Percentiles rank a stretch among this genome's conserved stretches.
Conservation (phyloP, 805 yeast species). For the Starmerella geochares region DNA sequence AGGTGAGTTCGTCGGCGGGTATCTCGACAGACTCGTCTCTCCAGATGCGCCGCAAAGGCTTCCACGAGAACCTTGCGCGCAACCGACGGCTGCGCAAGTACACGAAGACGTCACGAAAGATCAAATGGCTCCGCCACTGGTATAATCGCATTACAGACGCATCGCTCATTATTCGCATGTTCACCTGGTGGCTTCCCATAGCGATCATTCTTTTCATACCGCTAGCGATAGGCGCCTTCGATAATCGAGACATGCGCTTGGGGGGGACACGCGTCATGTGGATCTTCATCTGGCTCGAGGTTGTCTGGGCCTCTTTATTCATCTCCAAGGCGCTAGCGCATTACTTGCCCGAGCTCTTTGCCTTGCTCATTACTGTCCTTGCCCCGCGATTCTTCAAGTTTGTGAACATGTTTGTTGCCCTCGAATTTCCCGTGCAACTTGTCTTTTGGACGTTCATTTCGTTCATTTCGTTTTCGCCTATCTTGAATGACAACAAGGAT, state of each 20-base stretch:
- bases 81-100: slow-evolving; percentile 20
- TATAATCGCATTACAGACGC: slow-evolving; percentile 18
- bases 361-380: slow-evolving; percentile 29
- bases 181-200: slow-evolving; percentile 34
- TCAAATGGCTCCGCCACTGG: slow-evolving; percentile 17
- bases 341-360: slow-evolving; percentile 29
- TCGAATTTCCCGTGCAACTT: slow-evolving; percentile 31
- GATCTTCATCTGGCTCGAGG: slow-evolving; percentile 36
- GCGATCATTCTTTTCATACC: slow-evolving; percentile 34
- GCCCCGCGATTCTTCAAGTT: slow-evolving; percentile 30
- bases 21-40: not conserved
- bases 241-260: slow-evolving; percentile 25
- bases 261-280: slow-evolving; percentile 33
- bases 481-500: slow-evolving; percentile 28
- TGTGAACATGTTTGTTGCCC: slow-evolving; percentile 30
- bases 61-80: slow-evolving; percentile 22
- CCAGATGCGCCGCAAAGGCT: slow-evolving; percentile 17
- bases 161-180: slow-evolving; percentile 29
- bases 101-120: slow-evolving; percentile 16
- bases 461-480: slow-evolving; percentile 33
- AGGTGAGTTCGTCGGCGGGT: slow-evolving; percentile 6
- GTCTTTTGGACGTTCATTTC: slow-evolving; percentile 32
- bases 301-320: slow-evolving; percentile 34
- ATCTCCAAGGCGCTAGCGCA: slow-evolving; percentile 31
- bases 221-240: slow-evolving; percentile 34